Evolutionary conservation across 2,329 filamentous ascomycete genomes (phyloP), one percentile per base, ranked within the genome.

Genomic region (Hypoxylon sp.): DNA sequence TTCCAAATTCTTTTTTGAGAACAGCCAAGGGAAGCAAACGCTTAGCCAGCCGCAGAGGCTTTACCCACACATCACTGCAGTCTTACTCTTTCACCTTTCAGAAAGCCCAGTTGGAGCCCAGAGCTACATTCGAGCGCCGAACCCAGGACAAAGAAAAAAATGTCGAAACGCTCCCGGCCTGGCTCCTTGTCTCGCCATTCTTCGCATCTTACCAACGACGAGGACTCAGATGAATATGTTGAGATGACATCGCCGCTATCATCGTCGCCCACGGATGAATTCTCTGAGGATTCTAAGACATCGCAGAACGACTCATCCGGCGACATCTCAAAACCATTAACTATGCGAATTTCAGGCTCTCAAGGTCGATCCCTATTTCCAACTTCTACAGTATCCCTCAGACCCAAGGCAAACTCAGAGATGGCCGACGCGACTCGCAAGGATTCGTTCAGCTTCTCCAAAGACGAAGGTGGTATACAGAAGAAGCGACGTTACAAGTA

Each of bases 361-460:
- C 33, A 17, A 22, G 26, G 37, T 42, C 31, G 4, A 33, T 33
- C 62, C 5, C 24, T 65, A 8, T 65, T 65, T 19, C 50, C 62
- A 3, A 26, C 10, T 6, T 35, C 17, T 1, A 13, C 13, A 14
- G 6, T 37, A 39, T 22, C 48, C 19, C 5, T 39, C 19, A 19
- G 31, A 31, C 29, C n/a, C 14, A 44, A 22, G 14, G 2, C 35
- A 58, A 47, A 8, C 37, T 39, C 19, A 19, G 31, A 54, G n/a
- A 33, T 33, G 31, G n/a, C 35, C 39, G n/a, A 17, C 37, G 13
- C 26, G 11, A 3, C 33, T 13, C 9, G 2, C 24, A 39, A 46
- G 11, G 8, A 54, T 11, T 11, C 31, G 22, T n/a, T 35, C 24
- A 17, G 10, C 29, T 3, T 22, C 17, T 8, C 4, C 2, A 14